Evolutionary conservation across 371 early-diverging fungal genomes (phyloP).

Genomic region (Umbelopsis sp.): DNA sequence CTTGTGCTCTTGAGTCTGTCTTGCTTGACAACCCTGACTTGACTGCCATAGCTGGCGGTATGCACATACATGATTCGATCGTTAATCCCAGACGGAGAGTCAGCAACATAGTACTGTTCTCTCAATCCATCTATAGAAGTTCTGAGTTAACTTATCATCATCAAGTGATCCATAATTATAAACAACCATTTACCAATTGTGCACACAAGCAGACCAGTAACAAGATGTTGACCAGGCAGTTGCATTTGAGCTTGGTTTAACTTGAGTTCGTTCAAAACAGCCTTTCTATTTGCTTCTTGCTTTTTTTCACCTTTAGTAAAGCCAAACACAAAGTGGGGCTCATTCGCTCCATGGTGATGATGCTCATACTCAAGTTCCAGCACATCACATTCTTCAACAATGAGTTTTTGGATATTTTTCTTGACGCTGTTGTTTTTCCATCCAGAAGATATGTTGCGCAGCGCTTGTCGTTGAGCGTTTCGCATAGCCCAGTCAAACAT

Average conservation of each 20-base stretch:
- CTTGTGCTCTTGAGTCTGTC: conserved; percentile 53
- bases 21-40: conserved; percentile 48
- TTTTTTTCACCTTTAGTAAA: not conserved
- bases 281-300: conserved; percentile 9
- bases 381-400: not conserved
- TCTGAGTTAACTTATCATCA: not conserved
- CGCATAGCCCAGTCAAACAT: conserved; percentile 62
- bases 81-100: conserved; percentile 45
- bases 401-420: not conserved
- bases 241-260: not conserved
- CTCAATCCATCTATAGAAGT: conserved; percentile 45
- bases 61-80: conserved; percentile 58
- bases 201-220: conserved; percentile 48
- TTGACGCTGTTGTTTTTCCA: conserved; percentile 56
- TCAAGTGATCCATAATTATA: not conserved
- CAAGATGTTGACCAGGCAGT: conserved; percentile 5
- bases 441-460: conserved; percentile 55
- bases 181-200: conserved; percentile 43
- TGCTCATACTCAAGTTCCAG: conserved; percentile 35
- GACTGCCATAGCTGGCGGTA: conserved; percentile 56
- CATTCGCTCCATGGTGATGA: not conserved
- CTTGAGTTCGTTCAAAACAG: not conserved
- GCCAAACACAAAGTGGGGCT: not conserved
- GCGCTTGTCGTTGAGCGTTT: conserved; percentile 47
- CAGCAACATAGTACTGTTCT: conserved; percentile 59